Evolutionary conservation across 2,329 filamentous ascomycete genomes (phyloP).

Genomic region (Aspergillus tamarii): DNA sequence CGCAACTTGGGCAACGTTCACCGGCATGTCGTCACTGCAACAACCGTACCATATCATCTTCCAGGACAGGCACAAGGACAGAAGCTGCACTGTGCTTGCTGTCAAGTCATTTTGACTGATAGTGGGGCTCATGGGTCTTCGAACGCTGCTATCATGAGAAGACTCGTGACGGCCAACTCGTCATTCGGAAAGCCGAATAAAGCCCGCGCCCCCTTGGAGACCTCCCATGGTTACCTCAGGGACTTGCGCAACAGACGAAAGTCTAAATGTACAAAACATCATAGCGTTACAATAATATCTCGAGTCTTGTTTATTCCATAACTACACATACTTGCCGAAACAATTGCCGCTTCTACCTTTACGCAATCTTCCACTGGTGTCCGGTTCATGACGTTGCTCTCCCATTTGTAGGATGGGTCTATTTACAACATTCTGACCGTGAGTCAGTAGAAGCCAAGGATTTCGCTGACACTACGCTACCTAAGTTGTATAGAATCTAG

Average conservation of each 20-base stretch:
- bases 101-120: not conserved
- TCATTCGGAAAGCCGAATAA: not conserved
- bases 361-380: not conserved
- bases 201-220: not conserved
- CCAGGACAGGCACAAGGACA: not conserved
- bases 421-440: not conserved
- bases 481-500: too few species aligned
- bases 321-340: not conserved
- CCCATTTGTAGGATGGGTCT: not conserved
- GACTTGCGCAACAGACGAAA: not conserved
- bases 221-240: not conserved
- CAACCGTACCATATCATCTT: not conserved
- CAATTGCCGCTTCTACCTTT: not conserved
- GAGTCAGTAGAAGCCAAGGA: not conserved
- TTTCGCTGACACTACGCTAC: not conserved
- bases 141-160: not conserved
- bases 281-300: constrained; percentile 6
- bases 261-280: not conserved
- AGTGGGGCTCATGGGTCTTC: not conserved
- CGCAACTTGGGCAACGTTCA: not conserved
- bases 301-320: not conserved
- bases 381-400: not conserved
- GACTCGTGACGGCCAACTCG: not conserved
- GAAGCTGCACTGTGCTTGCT: not conserved
- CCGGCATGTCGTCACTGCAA: not conserved